A percentile compares a stretch with the other conserved stretches of the same genome.
Conservation (phyloP, 306 rosid genomes). For the Cajanus cajan region DNA sequence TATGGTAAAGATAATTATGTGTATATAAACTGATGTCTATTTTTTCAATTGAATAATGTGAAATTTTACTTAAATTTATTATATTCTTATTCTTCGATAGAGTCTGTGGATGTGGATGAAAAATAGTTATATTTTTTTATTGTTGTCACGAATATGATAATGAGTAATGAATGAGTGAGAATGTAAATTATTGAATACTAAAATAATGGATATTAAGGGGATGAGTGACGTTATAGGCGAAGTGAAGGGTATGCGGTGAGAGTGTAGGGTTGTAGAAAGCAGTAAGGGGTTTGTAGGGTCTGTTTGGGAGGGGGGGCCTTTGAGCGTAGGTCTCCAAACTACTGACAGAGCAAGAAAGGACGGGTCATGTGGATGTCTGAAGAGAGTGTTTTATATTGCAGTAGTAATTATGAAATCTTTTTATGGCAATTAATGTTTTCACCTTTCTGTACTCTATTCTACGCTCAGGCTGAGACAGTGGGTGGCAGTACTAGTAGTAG, state of each 20-base stretch:
- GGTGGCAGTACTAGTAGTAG: neutral
- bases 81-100: too few relatives aligned
- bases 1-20: too few relatives aligned
- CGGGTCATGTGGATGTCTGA: constrained; percentile 44
- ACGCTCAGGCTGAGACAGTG: constrained; percentile 14
- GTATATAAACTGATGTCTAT: too few relatives aligned
- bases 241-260: neutral
- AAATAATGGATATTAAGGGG: too few relatives aligned
- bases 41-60: too few relatives aligned
- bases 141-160: too few relatives aligned
- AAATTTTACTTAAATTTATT: too few relatives aligned
- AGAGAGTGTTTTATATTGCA: neutral
- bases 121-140: too few relatives aligned
- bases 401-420: constrained; percentile 24
- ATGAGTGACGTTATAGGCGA: neutral
- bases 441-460: constrained; percentile 28
- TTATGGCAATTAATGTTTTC: constrained; percentile 29
- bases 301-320: constrained; percentile 18
- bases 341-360: constrained; percentile 46
- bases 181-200: too few relatives aligned
- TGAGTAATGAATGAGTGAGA: too few relatives aligned
- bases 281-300: neutral
- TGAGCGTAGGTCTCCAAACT: constrained; percentile 41
- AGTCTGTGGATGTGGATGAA: too few relatives aligned
- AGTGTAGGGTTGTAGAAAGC: neutral